A percentile compares a stretch with the other conserved stretches of the same genome.
Evolutionary conservation across 441 rosid species (phyloP).

Genomic region (Eruca vesicaria): DNA sequence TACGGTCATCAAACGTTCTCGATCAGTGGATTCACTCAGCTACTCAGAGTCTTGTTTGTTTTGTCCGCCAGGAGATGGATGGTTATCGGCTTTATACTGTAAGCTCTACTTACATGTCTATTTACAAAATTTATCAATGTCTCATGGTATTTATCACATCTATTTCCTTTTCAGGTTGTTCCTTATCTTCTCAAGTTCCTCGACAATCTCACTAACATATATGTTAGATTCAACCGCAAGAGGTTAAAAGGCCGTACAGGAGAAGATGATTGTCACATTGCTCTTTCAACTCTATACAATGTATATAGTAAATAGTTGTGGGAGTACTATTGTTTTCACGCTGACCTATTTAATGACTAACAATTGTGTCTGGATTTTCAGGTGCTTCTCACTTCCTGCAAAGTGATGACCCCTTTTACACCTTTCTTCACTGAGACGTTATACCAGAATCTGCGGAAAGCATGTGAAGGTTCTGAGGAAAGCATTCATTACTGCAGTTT

Average conservation of each 20-base stretch:
- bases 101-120: slow-evolving; percentile 33
- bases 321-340: slow-evolving; percentile 5
- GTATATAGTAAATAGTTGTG: slow-evolving; percentile 43
- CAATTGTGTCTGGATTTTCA: slow-evolving; percentile 35
- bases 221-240: slow-evolving; percentile 96
- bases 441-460: slow-evolving; percentile 94
- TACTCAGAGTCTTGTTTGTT: slow-evolving; percentile 95
- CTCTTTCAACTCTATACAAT: slow-evolving; percentile 93
- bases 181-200: slow-evolving; percentile 93
- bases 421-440: slow-evolving; percentile 95
- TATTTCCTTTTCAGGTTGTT: slow-evolving; percentile 64
- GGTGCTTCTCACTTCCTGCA: slow-evolving; percentile 93
- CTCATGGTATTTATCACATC: background rate
- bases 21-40: slow-evolving; percentile 99
- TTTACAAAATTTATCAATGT: background rate
- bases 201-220: slow-evolving; percentile 91
- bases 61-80: slow-evolving; percentile 88
- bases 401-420: slow-evolving; percentile 97
- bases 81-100: slow-evolving; percentile 95
- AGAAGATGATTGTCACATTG: slow-evolving; percentile 83
- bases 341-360: background rate
- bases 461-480: slow-evolving; percentile 64
- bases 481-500: slow-evolving; percentile 85
- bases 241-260: slow-evolving; percentile 95
- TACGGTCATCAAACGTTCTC: slow-evolving; percentile 87